Base-by-base conservation (phyloP, 2,329 filamentous ascomycete species). In the Neocatenulostroma microsporum region DNA sequence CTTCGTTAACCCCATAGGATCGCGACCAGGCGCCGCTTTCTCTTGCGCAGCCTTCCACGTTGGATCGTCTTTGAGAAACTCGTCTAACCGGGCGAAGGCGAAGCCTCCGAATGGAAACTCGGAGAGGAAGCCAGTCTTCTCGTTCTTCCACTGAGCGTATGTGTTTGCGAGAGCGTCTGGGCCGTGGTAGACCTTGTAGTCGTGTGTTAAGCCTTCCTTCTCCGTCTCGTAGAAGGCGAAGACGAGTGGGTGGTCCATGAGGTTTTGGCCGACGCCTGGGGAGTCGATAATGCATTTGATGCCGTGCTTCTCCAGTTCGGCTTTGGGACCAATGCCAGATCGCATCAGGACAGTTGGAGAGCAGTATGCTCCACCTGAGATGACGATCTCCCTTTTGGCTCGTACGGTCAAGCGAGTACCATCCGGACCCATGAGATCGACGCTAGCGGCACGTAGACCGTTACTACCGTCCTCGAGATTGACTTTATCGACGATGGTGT, bases 91-190 rank as follows among this genome's bases (percentile, higher is more conserved):
- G 5, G 76, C 71, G 46, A 69, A 82, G 9, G 69, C 75, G 39
- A 80, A 79, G 9, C 67, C 66, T 26, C 77, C 77, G 35, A 80
- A 81, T 8, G 76, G 76, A 47, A 80, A 79, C 0, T 67, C 70
- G 1, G 76, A 73, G 1, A 80, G 60, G 21, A 75, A 64, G 1
- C 78, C 77, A 2, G 64, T 62, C 48, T 76, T 76, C 34, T 72
- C 66, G 20, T 75, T 68, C 52, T 74, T 69, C 68, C 73, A 81
- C 31, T 72, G 63, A 10, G 64, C 55, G 47, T 73, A 72, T 0
- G 72, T 66, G 35, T 68, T 67, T 10, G 62, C 60, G 13, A 72
- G 60, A 18, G 67, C 71, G 44, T 73, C 62, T 5, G 47, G 47
- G 21, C 64, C 66, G 42, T 76, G 73, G 55, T 75, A 74, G 27